phyloP scores from a whole-genome alignment of 176 grass and related monocot species.

The Avena sativa region DNA sequence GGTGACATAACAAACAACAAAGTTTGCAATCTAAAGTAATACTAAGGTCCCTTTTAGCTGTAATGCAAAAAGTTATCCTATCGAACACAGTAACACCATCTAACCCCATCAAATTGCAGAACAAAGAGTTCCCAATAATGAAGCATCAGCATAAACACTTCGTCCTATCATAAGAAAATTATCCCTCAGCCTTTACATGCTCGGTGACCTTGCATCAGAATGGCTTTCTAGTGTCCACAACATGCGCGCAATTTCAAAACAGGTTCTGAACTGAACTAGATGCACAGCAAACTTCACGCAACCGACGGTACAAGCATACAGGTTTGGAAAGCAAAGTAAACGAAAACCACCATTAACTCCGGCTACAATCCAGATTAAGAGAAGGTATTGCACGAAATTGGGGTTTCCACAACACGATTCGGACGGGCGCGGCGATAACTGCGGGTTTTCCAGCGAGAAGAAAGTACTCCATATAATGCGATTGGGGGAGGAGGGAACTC shows the following conservation, averaged over 20 bases:
- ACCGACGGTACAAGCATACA: background rate
- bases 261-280: background rate
- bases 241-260: background rate
- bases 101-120: slow-evolving; percentile 21
- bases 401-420: slow-evolving; percentile 22
- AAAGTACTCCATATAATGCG: background rate
- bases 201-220: background rate
- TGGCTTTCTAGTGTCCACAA: background rate
- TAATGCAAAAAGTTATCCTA: background rate
- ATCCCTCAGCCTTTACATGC: background rate
- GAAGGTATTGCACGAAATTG: slow-evolving; percentile 5
- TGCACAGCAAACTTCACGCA: background rate
- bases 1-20: background rate
- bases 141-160: slow-evolving; percentile 17
- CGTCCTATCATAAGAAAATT: background rate
- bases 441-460: background rate
- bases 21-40: background rate
- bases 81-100: background rate
- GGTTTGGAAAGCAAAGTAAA: background rate
- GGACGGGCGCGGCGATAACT: background rate
- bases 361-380: slow-evolving; percentile 20
- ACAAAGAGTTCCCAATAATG: background rate
- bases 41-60: background rate
- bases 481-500: background rate
- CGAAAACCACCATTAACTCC: background rate